Evolutionary conservation across 208 protist genomes (phyloP).

Genomic region (Trypanosoma vivax): DNA sequence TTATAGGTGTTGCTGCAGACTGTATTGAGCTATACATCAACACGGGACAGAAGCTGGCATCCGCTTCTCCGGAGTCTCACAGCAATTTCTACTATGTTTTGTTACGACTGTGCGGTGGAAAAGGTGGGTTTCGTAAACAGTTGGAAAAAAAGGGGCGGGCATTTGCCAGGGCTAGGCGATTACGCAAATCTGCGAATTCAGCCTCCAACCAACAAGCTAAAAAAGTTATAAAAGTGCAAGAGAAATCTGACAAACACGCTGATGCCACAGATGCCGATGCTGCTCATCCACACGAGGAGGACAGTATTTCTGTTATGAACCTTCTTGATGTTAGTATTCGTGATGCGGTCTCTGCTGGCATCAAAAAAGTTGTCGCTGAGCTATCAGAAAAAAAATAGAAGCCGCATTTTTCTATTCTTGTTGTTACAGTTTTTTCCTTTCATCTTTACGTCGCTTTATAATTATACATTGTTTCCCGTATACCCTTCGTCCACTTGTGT

Average conservation of each 20-base stretch:
- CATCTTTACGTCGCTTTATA: not conserved
- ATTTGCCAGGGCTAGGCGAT: conserved; percentile 58
- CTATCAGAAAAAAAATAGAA: not conserved
- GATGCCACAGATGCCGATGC: conserved; percentile 1
- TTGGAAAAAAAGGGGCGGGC: conserved; percentile 80
- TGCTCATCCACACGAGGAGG: not conserved
- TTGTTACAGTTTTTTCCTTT: conserved; percentile 1
- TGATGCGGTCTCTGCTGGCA: conserved; percentile 16
- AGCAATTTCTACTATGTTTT: conserved; percentile 11
- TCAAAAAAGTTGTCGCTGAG: conserved; percentile 9
- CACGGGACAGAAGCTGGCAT: not conserved
- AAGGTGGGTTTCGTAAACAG: conserved; percentile 81
- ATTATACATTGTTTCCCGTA: not conserved
- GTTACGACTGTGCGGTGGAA: conserved; percentile 35
- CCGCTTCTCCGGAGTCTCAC: conserved; percentile 3
- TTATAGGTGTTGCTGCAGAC: conserved; percentile 3
- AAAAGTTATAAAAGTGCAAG: too few species aligned
- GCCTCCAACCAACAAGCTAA: not conserved
- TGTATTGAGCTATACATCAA: conserved; percentile 16
- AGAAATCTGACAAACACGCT: too few species aligned
- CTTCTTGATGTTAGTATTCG: conserved; percentile 3
- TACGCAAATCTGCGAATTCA: conserved; percentile 16
- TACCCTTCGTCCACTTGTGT: too few species aligned
- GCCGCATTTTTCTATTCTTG: not conserved
- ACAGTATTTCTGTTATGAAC: not conserved